These are phyloP conservation scores for Cercospora brassicicola DNA, from an alignment of 2,329 filamentous ascomycete species.

Conservation along the genomic window DNA sequence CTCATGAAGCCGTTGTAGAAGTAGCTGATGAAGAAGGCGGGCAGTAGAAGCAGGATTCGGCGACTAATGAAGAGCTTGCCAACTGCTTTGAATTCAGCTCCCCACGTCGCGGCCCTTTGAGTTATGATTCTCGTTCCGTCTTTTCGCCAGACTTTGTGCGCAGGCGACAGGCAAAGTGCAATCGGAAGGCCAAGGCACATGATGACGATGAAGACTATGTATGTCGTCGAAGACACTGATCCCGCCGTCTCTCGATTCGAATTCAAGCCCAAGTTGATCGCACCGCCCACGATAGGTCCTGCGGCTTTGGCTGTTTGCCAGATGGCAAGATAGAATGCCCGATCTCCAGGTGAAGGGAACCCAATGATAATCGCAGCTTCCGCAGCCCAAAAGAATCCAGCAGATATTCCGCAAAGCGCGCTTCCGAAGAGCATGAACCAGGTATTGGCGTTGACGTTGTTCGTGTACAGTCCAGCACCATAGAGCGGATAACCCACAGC, in stretches of 20 bases:
- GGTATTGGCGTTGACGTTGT: conserved; percentile 52
- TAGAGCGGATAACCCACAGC: conserved; percentile 53
- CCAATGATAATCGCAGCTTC: conserved; percentile 53
- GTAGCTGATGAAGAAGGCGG: conserved; percentile 43
- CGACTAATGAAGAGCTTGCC: conserved; percentile 35
- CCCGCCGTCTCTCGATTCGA: conserved; percentile 45
- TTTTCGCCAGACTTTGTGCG: conserved; percentile 45
- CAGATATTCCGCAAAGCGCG: conserved; percentile 50
- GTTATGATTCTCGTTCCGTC: conserved; percentile 44
- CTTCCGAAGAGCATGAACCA: conserved; percentile 54
- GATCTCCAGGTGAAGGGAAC: conserved; percentile 45
- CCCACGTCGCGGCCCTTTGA: conserved; percentile 30
- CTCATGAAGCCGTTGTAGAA: conserved; percentile 48
- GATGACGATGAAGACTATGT: conserved; percentile 47
- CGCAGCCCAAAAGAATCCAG: conserved; percentile 53
- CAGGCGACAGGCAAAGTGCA: conserved; percentile 43
- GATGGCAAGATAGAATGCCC: conserved; percentile 49
- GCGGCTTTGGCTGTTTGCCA: conserved; percentile 54
- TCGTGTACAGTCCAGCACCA: conserved; percentile 49
- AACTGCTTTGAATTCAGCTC: conserved; percentile 41
- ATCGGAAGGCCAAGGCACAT: conserved; percentile 43
- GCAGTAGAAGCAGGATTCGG: conserved; percentile 43
- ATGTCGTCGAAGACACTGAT: conserved; percentile 41
- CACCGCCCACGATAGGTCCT: conserved; percentile 51
- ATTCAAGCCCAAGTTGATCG: conserved; percentile 52